phyloP scores from a whole-genome alignment of 345 rosid species.

The Rhizophora mangle region DNA sequence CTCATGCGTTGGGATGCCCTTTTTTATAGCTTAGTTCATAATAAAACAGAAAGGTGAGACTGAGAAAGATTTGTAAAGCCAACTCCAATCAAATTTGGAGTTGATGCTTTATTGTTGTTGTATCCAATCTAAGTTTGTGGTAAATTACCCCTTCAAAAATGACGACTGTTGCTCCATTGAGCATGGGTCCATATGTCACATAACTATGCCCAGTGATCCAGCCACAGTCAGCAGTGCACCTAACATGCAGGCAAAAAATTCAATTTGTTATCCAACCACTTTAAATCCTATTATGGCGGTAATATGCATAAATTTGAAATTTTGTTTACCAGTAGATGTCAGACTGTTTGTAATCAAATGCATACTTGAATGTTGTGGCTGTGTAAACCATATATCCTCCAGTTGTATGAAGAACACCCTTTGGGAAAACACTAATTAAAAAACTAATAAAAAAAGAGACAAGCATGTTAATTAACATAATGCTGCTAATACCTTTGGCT shows the following conservation, averaged over 20 bases:
- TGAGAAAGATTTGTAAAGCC: too few relatives aligned
- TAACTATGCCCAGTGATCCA: constrained; percentile 99
- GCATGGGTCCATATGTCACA: constrained; percentile 97
- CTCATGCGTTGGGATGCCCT: too few relatives aligned
- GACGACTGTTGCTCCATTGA: constrained; percentile 80
- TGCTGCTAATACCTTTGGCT: constrained; percentile 69
- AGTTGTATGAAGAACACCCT: constrained; percentile 98
- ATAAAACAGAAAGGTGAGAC: too few relatives aligned
- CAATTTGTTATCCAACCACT: constrained; percentile 1
- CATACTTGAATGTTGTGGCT: constrained; percentile 95
- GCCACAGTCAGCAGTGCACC: constrained; percentile 99
- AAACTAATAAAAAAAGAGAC: constrained; percentile 21
- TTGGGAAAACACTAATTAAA: constrained; percentile 20
- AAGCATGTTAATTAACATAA: constrained; percentile 17
- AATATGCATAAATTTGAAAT: constrained; percentile 8
- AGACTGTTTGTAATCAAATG: constrained; percentile 88
- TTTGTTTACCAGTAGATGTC: constrained; percentile 81
- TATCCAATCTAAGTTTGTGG: constrained; percentile 5
- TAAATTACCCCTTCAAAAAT: constrained; percentile 89
- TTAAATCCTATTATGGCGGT: constrained; percentile 3
- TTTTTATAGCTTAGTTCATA: background rate
- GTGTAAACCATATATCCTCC: constrained; percentile 98
- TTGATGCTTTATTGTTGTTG: background rate
- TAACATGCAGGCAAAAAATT: constrained; percentile 26
- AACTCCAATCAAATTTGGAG: too few relatives aligned